phyloP scores from a whole-genome alignment of 768 basidiomycete species.

The Kwoniella newhampshirensis region DNA sequence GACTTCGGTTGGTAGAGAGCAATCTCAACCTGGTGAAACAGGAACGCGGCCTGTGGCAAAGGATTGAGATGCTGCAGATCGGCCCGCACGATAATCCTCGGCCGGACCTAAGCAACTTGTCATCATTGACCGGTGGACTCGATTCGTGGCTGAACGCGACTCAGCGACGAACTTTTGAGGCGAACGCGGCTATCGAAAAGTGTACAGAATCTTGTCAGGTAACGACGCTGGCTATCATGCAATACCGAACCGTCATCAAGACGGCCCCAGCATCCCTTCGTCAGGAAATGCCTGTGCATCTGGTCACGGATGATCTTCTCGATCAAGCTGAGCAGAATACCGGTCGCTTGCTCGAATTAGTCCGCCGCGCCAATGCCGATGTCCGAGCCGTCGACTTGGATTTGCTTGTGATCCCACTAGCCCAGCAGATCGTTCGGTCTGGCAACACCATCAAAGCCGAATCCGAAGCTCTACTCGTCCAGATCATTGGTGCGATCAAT shows the following conservation, averaged over 20 bases:
- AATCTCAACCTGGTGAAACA: not conserved
- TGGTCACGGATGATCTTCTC: too few species aligned
- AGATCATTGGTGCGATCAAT: too few species aligned
- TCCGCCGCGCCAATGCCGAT: too few species aligned
- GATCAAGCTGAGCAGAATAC: too few species aligned
- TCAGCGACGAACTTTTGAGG: not conserved
- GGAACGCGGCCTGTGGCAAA: not conserved
- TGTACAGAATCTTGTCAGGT: not conserved
- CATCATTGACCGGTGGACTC: not conserved
- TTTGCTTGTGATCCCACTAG: too few species aligned
- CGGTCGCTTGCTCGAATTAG: too few species aligned
- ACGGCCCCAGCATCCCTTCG: not conserved
- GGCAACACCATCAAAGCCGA: too few species aligned
- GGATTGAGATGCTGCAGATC: not conserved
- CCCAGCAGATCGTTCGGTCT: too few species aligned
- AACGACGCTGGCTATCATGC: not conserved
- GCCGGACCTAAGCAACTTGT: constrained; percentile 1
- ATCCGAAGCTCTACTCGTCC: too few species aligned
- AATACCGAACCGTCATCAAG: constrained; percentile 8
- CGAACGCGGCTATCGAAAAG: not conserved
- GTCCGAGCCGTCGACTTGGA: too few species aligned
- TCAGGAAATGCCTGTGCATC: not conserved
- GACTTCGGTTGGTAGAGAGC: not conserved
- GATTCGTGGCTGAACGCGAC: not conserved
- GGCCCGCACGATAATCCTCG: not conserved